These are phyloP conservation scores for Tilletiopsis washingtonensis DNA, from an alignment of 1,284 basidiomycete genomes.

Conservation along the genomic window DNA sequence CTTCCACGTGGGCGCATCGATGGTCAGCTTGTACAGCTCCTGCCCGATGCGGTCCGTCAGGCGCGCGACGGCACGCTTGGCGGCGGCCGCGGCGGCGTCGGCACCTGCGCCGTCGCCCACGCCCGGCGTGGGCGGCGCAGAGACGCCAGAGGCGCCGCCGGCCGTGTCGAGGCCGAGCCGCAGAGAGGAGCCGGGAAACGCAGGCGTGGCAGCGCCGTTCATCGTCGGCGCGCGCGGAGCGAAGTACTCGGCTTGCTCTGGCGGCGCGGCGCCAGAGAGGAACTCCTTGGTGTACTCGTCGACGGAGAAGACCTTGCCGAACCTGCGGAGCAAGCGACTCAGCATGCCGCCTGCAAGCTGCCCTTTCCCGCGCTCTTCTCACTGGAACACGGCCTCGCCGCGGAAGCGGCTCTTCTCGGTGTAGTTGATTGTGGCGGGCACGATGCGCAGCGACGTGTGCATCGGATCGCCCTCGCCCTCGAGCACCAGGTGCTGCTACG, in stretches of 20 bases:
- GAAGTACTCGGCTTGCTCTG: not conserved
- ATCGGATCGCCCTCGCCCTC: slow-evolving; percentile 3
- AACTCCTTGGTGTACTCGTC: slow-evolving; percentile 71
- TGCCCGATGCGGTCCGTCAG: slow-evolving; percentile 67
- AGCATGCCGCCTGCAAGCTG: too few species aligned
- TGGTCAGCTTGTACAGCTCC: slow-evolving; percentile 65
- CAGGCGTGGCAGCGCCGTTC: not conserved
- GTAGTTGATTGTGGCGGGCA: slow-evolving; percentile 84
- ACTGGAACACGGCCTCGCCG: slow-evolving; percentile 55
- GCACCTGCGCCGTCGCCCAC: not conserved
- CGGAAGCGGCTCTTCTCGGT: slow-evolving; percentile 91
- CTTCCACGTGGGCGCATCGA: slow-evolving; percentile 92
- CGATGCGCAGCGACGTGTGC: slow-evolving; percentile 55
- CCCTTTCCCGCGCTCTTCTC: too few species aligned
- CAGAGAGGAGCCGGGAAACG: not conserved
- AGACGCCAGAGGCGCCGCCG: not conserved
- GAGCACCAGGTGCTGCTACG: not conserved
- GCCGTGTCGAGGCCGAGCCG: not conserved
- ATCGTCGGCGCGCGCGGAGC: not conserved
- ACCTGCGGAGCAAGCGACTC: too few species aligned
- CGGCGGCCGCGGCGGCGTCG: slow-evolving; percentile 12
- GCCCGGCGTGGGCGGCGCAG: not conserved
- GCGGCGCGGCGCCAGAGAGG: slow-evolving; percentile 43
- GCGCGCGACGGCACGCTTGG: slow-evolving; percentile 74
- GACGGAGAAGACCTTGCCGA: slow-evolving; percentile 69